Evolutionary conservation across 2,329 filamentous ascomycete species (phyloP).

Genomic region (Monilinia fructicola): DNA sequence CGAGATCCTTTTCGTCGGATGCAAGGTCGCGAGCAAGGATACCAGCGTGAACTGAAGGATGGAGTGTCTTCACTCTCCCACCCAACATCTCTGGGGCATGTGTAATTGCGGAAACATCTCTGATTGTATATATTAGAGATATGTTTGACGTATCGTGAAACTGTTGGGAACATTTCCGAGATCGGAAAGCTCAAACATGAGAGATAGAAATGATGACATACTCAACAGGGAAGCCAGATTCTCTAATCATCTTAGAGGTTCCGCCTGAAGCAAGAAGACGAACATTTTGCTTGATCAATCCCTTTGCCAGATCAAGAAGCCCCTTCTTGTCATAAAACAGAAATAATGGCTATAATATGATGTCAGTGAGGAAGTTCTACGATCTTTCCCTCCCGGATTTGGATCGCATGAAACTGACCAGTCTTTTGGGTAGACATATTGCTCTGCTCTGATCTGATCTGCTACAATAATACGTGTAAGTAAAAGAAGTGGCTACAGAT

Average conservation of each 20-base stretch:
- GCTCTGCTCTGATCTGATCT: not conserved
- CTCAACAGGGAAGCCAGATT: constrained; percentile 94
- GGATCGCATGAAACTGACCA: constrained; percentile 27
- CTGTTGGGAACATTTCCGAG: not conserved
- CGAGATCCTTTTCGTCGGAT: constrained; percentile 94
- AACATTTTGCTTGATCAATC: constrained; percentile 83
- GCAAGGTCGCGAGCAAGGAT: constrained; percentile 93
- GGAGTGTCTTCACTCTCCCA: constrained; percentile 90
- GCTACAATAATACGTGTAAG: not conserved
- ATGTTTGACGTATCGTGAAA: not conserved
- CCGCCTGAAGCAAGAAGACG: constrained; percentile 92
- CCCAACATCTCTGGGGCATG: constrained; percentile 95
- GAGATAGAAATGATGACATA: constrained; percentile 44
- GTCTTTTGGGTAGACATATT: constrained; percentile 31
- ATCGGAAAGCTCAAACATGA: constrained; percentile 39
- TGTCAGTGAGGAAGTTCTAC: constrained; percentile 22
- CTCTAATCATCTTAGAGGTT: constrained; percentile 93
- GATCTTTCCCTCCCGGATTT: constrained; percentile 3
- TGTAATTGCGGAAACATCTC: constrained; percentile 96
- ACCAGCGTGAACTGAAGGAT: constrained; percentile 76
- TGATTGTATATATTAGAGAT: constrained; percentile 41
- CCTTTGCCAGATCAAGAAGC: constrained; percentile 87
- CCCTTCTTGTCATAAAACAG: constrained; percentile 98
- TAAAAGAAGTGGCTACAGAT: not conserved
- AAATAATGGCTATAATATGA: constrained; percentile 72